phyloP scores from a whole-genome alignment of 352 stramenopile genomes.

The Thalassiosira livingstoniorum region DNA sequence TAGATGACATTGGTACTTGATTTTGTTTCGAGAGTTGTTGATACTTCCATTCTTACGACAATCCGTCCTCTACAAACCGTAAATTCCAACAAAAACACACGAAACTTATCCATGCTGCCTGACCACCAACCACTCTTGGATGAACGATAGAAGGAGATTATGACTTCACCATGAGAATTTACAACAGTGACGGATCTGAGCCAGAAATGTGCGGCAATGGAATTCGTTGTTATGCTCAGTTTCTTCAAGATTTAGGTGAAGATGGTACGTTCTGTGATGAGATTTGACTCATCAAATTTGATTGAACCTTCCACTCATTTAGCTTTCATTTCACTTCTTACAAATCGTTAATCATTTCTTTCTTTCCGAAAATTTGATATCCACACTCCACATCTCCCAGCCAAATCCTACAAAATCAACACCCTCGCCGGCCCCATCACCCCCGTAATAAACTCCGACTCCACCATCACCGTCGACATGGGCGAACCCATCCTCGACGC shows the following conservation, averaged over 20 bases:
- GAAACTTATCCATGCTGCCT: background rate
- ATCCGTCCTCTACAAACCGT: no score
- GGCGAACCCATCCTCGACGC: conserved; percentile 84
- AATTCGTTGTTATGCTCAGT: conserved; percentile 89
- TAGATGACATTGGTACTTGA: no score
- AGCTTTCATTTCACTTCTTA: no score
- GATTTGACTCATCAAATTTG: conserved; percentile 1
- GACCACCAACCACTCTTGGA: background rate
- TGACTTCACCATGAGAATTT: conserved; percentile 90
- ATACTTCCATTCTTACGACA: no score
- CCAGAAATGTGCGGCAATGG: conserved; percentile 92
- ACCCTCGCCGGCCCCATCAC: conserved; percentile 88
- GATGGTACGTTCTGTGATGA: conserved; percentile 54
- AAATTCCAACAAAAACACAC: no score
- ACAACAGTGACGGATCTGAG: conserved; percentile 88
- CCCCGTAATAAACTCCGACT: conserved; percentile 86
- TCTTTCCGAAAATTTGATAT: background rate
- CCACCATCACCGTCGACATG: conserved; percentile 90
- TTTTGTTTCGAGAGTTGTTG: no score
- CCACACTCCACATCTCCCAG: conserved; percentile 6
- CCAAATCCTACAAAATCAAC: conserved; percentile 85
- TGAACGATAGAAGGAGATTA: conserved; percentile 79
- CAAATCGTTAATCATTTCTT: background rate
- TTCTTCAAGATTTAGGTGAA: conserved; percentile 86
- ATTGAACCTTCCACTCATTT: background rate